Conservation (phyloP, 2,329 filamentous ascomycete species). For the Aspergillus flavus region DNA sequence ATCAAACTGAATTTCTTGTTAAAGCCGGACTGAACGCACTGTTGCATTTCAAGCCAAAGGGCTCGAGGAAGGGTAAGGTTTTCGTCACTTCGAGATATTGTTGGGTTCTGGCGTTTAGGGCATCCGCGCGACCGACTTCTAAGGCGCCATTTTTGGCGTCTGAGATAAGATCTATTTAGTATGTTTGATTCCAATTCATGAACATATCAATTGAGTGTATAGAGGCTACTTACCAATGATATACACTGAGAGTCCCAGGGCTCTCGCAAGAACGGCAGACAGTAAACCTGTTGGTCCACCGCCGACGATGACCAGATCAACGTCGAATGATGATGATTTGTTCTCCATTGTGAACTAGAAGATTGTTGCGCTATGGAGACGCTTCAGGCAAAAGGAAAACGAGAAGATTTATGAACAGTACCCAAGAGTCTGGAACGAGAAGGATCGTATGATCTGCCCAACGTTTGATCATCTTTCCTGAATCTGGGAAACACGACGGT, state of each 20-base stretch:
- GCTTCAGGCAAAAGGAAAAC: neutral
- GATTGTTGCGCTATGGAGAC: neutral
- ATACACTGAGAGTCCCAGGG: neutral
- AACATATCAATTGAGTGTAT: neutral
- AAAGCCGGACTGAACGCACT: neutral
- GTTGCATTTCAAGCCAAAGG: slow-evolving; percentile 5
- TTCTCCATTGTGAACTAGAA: neutral
- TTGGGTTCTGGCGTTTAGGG: slow-evolving; percentile 6
- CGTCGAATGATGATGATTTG: neutral
- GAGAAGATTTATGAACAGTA: neutral
- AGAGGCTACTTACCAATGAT: neutral
- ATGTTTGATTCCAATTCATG: neutral
- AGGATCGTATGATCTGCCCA: neutral
- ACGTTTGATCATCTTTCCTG: neutral
- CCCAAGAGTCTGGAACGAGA: neutral
- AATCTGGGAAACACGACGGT: neutral
- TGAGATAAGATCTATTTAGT: neutral
- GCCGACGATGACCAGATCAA: slow-evolving; percentile 1
- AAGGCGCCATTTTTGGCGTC: slow-evolving; percentile 5
- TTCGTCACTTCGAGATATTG: slow-evolving; percentile 5
- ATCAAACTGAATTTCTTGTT: neutral
- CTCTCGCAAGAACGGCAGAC: slow-evolving; percentile 1
- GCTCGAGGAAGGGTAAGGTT: neutral
- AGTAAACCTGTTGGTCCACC: slow-evolving; percentile 5
- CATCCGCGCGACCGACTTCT: slow-evolving; percentile 4